Conservation (phyloP, 1,284 basidiomycete species). For the Ceratobasidium sp. region DNA sequence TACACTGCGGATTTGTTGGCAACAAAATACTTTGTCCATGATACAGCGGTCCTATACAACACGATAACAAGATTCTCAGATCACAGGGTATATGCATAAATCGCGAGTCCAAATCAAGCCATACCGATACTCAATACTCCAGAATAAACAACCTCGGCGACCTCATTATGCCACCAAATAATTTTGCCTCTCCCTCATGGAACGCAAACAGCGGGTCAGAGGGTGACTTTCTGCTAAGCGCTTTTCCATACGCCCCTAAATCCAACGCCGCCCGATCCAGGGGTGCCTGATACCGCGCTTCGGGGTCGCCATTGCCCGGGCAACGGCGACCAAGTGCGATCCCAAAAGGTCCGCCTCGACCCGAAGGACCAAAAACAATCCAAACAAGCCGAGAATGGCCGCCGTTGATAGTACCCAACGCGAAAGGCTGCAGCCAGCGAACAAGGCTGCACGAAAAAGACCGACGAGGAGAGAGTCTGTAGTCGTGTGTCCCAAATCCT, state of each 20-base stretch:
- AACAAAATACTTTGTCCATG: too few species aligned
- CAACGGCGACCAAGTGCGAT: constrained; percentile 16
- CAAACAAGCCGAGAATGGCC: constrained; percentile 31
- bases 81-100: constrained; percentile 9
- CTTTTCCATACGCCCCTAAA: constrained; percentile 17
- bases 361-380: not conserved
- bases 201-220: constrained; percentile 26
- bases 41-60: too few species aligned
- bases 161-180: constrained; percentile 24
- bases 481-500: not conserved
- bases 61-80: not conserved
- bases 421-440: constrained; percentile 12
- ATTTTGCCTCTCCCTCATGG: constrained; percentile 35
- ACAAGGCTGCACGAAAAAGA: constrained; percentile 14
- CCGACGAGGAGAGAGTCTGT: constrained; percentile 25
- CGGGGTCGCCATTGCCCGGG: not conserved
- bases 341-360: constrained; percentile 9
- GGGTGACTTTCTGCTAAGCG: not conserved
- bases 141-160: constrained; percentile 29
- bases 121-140: constrained; percentile 19
- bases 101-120: not conserved
- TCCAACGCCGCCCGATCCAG: constrained; percentile 19
- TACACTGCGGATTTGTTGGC: too few species aligned
- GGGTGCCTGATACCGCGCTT: constrained; percentile 1
- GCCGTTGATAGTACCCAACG: constrained; percentile 29